Base-by-base conservation (phyloP, 2,329 filamentous ascomycete genomes). In the Talaromyces sp. region DNA sequence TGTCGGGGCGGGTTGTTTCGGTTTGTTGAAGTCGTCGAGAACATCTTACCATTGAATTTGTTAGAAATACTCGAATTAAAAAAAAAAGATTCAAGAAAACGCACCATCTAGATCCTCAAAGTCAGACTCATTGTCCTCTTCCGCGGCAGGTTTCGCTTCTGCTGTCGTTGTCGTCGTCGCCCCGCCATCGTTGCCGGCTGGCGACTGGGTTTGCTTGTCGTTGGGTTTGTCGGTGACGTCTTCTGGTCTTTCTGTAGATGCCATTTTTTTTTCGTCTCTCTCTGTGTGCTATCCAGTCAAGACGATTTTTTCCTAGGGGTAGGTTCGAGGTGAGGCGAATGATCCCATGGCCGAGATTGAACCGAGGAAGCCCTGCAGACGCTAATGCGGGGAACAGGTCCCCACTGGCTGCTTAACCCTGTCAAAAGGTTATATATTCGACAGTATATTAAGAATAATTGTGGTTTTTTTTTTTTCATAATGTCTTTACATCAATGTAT, bases 21-120 rank as follows among this genome's bases (percentile, higher is more conserved):
- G 65, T 84, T 88, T 77, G 48, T 88, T 87, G 77, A 99, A 99
- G 65, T 97, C 90, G 71, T 97, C 91, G 27, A 99, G 87, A 75
- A 97, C 89, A 68, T 97, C 93, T 53, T 46, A 19, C n/a, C 43
- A 24, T 11, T 24, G 3, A 24, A 46, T 9, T 10, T 19, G 8
- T 19, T 19, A 46, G 21, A 46, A 46, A 21, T 11, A 46, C 6
- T 19, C n/a, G 8, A 9, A 2, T 21, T 43, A 19, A 24, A 5
- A 43, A 19, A 24, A 5, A 43, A 50, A 57, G 9, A 19, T 11
- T 24, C 29, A 38, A 32, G 17, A 46, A 27, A 56, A 68, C 79
- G 66, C 75, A 91, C 90, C 91, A 76, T 99, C 94, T 51, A 99
- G 80, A 69, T 97, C 94, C 70, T 97, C 94, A 75, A 96, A 92